Evolutionary conservation across 2,329 filamentous ascomycete genomes (phyloP), one percentile per base, ranked within the genome.

Genomic region (Rutstroemia sp.): DNA sequence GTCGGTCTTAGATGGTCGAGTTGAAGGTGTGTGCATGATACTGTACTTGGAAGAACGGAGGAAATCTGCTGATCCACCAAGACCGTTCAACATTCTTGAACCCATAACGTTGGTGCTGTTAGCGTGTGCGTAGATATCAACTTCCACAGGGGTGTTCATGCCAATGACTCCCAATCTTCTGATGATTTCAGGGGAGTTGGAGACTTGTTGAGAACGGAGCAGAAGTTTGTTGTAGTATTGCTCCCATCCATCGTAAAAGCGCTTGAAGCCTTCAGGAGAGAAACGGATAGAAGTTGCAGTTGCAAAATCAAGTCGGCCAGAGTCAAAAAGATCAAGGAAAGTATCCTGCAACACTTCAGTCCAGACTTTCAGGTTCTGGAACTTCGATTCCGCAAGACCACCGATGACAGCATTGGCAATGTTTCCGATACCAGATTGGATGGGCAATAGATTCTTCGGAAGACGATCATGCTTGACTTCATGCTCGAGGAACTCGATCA

Each of bases 101-200:
- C 91, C 90, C 84, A 94, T 90, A 21, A 95, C 90, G 68, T 88
- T 92, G 54, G 90, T 95, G 60, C 81, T 86, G 81, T 95, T 96
- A 65, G 91, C 91, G 74, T 95, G 90, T 2, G 90, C 91, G 74
- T 95, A 95, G 67, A 95, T 95, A 73, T 95, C 91, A 16, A 95
- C 90, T 74, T 95, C 91, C 48, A 95, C 89, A 21, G 90, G 90
- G 0, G 90, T 95, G 79, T 95, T 95, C 90, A 95, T 95, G 70
- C 89, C 90, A 65, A 96, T 95, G 63, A 91, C 85, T 59, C 90
- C 90, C 1, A 95, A 78, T 25, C 90, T 82, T 55, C 89, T 83
- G 75, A 95, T 95, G 73, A 95, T 91, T 73, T 95, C 90, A 58
- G 90, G 90, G 2, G 85, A 87, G 79, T 95, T 95, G 67, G 87